phyloP scores from a whole-genome alignment of 768 basidiomycete species.

The Lactarius indigo region DNA sequence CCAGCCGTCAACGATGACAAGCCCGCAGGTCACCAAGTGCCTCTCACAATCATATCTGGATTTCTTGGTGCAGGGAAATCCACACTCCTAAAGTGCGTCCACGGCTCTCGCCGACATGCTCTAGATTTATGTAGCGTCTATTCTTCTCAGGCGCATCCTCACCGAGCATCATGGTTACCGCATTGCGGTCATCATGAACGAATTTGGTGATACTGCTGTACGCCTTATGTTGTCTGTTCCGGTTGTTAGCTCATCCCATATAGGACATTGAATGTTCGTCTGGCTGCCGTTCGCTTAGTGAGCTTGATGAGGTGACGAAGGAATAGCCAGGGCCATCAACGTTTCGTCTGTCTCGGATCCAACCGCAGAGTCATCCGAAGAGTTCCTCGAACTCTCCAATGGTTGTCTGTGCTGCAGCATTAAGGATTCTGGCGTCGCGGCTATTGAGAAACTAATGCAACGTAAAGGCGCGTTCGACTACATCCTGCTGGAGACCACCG shows the following conservation, averaged over 20 bases:
- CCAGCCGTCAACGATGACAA: neutral
- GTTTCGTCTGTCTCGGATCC: conserved; percentile 66
- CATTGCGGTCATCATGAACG: conserved; percentile 98
- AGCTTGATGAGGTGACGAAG: conserved; percentile 1
- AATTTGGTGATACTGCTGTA: conserved; percentile 94
- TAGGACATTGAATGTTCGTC: conserved; percentile 87
- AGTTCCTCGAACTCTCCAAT: conserved; percentile 90
- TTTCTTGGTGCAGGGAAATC: conserved; percentile 96
- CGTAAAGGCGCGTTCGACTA: conserved; percentile 89
- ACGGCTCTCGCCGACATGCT: neutral
- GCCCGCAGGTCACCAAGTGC: conserved; percentile 45
- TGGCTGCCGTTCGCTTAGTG: neutral
- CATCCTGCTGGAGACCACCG: conserved; percentile 93
- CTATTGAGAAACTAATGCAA: conserved; percentile 89
- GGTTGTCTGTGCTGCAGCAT: conserved; percentile 99
- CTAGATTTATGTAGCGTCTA: neutral
- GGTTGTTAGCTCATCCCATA: conserved; percentile 25
- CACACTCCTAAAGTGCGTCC: conserved; percentile 75
- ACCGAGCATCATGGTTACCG: conserved; percentile 92
- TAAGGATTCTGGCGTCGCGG: conserved; percentile 88
- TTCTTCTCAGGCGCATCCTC: conserved; percentile 66
- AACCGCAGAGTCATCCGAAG: conserved; percentile 63
- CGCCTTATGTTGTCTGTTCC: conserved; percentile 28
- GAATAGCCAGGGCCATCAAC: conserved; percentile 79
- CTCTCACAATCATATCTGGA: conserved; percentile 91